These are phyloP conservation scores for Amoebophrya sp. DNA, from an alignment of 169 alveolate genomes.

Conservation along the genomic window DNA sequence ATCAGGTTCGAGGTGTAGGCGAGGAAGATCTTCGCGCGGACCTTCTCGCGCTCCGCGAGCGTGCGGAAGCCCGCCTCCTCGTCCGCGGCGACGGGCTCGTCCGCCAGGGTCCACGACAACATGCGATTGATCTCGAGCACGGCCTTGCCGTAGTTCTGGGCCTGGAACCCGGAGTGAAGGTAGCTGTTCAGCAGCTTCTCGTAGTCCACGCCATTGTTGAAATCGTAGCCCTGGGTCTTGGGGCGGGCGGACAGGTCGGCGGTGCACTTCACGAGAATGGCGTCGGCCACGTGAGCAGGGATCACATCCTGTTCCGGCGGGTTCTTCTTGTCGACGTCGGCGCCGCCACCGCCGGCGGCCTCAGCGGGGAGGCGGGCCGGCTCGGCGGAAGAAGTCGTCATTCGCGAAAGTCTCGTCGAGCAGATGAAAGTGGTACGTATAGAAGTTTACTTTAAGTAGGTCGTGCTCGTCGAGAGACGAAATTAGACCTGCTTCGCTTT, in stretches of 20 bases:
- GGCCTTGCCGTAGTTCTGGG: slow-evolving; percentile 6
- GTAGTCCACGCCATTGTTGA: slow-evolving; percentile 13
- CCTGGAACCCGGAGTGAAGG: slow-evolving; percentile 2
- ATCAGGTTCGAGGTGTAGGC: slow-evolving; percentile 94
- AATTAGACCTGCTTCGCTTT: no score
- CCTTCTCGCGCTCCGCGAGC: not conserved
- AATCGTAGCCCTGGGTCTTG: not conserved
- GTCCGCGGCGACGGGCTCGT: slow-evolving; percentile 12
- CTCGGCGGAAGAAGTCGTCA: no score
- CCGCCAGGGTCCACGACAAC: slow-evolving; percentile 2
- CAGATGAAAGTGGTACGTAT: no score
- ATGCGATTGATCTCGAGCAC: slow-evolving; percentile 9
- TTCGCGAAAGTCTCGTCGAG: no score
- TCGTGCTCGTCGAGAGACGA: no score
- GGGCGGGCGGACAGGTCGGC: not conserved
- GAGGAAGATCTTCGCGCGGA: slow-evolving; percentile 66
- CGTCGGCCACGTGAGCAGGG: not conserved
- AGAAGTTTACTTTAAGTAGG: no score
- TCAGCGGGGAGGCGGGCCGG: no score
- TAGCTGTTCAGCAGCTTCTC: slow-evolving; percentile 3
- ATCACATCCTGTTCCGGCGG: no score
- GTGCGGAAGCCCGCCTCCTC: slow-evolving; percentile 9
- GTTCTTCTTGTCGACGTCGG: no score
- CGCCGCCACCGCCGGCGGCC: no score
- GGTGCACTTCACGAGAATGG: not conserved